Evolutionary conservation across 2,329 filamentous ascomycete species (phyloP).

Genomic region (Cordyceps cicadae): DNA sequence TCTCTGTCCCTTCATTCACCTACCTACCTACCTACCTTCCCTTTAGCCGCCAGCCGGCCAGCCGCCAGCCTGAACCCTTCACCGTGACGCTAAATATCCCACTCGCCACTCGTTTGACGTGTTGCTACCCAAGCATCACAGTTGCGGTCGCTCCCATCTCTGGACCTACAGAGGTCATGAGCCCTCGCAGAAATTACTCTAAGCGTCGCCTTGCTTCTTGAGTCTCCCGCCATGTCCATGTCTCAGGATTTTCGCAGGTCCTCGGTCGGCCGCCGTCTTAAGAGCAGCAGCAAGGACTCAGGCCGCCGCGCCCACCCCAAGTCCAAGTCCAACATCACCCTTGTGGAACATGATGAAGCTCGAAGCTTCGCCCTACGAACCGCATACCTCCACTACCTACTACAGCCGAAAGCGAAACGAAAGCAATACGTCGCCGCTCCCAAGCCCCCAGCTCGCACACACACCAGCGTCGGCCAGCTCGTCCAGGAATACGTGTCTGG

Average conservation of each 20-base stretch:
- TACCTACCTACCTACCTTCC: background rate
- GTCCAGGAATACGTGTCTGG: constrained; percentile 72
- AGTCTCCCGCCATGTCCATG: constrained; percentile 42
- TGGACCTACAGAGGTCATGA: background rate
- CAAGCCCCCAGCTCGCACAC: constrained; percentile 50
- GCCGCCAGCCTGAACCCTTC: background rate
- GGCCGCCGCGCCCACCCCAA: constrained; percentile 38
- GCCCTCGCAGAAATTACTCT: background rate
- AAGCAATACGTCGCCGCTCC: constrained; percentile 72
- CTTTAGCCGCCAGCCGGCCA: background rate
- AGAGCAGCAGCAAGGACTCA: constrained; percentile 34
- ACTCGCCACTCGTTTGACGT: background rate
- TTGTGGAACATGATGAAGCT: constrained; percentile 66
- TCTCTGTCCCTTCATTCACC: background rate
- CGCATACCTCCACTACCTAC: constrained; percentile 84
- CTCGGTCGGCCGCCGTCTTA: constrained; percentile 36
- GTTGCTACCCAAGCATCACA: background rate
- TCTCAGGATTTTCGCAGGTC: constrained; percentile 44
- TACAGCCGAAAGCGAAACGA: constrained; percentile 82
- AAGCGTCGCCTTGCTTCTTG: background rate
- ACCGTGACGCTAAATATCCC: background rate
- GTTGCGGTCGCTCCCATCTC: background rate
- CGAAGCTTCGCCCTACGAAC: constrained; percentile 86
- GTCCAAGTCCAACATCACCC: constrained; percentile 38
- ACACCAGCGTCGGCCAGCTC: constrained; percentile 74